These are phyloP conservation scores for Kodamaea plutei DNA, from an alignment of 1,139 yeast species.

Conservation along the genomic window DNA sequence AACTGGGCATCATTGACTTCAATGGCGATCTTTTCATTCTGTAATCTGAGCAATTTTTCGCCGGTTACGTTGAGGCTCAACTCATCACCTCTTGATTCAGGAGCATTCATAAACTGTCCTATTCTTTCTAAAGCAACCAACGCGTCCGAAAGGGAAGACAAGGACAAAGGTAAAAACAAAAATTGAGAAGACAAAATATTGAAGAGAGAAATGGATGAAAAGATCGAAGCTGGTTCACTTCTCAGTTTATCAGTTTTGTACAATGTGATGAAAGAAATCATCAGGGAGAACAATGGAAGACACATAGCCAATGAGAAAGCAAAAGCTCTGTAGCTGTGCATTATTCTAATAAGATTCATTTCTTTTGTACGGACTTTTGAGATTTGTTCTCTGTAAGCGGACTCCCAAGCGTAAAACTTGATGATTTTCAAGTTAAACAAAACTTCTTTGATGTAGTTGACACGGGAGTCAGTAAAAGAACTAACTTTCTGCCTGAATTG, in stretches of 20 bases:
- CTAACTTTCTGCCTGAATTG: constrained; percentile 40
- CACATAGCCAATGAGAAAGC: constrained; percentile 55
- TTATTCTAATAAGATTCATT: constrained; percentile 42
- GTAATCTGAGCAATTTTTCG: constrained; percentile 13
- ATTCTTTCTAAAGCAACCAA: constrained; percentile 57
- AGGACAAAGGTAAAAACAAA: constrained; percentile 64
- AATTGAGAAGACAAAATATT: constrained; percentile 47
- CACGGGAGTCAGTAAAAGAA: constrained; percentile 54
- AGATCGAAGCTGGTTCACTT: constrained; percentile 64
- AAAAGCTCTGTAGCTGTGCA: constrained; percentile 55
- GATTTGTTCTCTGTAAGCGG: constrained; percentile 47
- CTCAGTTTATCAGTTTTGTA: constrained; percentile 41
- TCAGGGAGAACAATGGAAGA: constrained; percentile 63
- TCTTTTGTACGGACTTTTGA: constrained; percentile 46
- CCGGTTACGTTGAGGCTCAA: constrained; percentile 17
- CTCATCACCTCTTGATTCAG: constrained; percentile 26
- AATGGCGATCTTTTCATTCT: constrained; percentile 12
- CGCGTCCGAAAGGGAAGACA: constrained; percentile 60
- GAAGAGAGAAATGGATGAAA: constrained; percentile 72
- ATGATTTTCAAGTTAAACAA: constrained; percentile 62
- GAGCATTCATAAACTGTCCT: constrained; percentile 38
- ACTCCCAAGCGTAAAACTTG: constrained; percentile 69
- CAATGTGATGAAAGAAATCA: constrained; percentile 68
- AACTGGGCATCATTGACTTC: constrained; percentile 40
- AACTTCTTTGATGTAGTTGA: constrained; percentile 58